A percentile compares a stretch with the other conserved stretches of the same genome.
These are phyloP conservation scores for Xylaria multiplex DNA, from an alignment of 2,329 filamentous ascomycete genomes.

Conservation along the genomic window DNA sequence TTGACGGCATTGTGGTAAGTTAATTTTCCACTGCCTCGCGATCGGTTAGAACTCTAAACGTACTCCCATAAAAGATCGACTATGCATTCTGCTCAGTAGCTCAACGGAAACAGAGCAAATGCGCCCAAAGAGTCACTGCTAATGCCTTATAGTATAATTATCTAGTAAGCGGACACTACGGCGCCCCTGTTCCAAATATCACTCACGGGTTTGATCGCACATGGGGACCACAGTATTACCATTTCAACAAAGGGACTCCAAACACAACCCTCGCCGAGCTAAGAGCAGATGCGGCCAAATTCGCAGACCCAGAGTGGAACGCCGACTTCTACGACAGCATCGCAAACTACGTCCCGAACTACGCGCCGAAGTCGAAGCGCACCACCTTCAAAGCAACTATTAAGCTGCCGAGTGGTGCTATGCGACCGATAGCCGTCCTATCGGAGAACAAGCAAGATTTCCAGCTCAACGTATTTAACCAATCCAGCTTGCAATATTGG, in stretches of 20 bases:
- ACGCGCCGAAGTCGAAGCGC: slow-evolving; percentile 62
- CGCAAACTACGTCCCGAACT: slow-evolving; percentile 49
- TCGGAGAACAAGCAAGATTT: slow-evolving; percentile 62
- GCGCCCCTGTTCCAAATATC: slow-evolving; percentile 67
- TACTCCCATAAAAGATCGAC: neutral
- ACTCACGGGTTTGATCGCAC: slow-evolving; percentile 71
- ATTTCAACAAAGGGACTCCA: slow-evolving; percentile 67
- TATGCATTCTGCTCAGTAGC: neutral
- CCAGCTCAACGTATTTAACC: slow-evolving; percentile 67
- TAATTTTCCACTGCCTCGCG: neutral
- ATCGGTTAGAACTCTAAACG: neutral
- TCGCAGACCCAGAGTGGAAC: slow-evolving; percentile 65
- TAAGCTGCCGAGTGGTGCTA: slow-evolving; percentile 61
- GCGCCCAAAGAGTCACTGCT: neutral
- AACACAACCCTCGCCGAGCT: slow-evolving; percentile 59
- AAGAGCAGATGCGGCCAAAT: slow-evolving; percentile 63
- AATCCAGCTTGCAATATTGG: slow-evolving; percentile 70
- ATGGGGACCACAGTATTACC: slow-evolving; percentile 70
- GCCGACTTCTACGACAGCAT: slow-evolving; percentile 71
- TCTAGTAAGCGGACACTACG: slow-evolving; percentile 68
- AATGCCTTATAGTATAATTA: slow-evolving; percentile 42
- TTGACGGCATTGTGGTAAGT: slow-evolving; percentile 64
- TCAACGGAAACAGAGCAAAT: neutral
- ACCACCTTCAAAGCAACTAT: slow-evolving; percentile 63
- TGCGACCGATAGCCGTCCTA: slow-evolving; percentile 65